phyloP scores from a whole-genome alignment of 345 rosid genomes.

The Rhizophora mangle region DNA sequence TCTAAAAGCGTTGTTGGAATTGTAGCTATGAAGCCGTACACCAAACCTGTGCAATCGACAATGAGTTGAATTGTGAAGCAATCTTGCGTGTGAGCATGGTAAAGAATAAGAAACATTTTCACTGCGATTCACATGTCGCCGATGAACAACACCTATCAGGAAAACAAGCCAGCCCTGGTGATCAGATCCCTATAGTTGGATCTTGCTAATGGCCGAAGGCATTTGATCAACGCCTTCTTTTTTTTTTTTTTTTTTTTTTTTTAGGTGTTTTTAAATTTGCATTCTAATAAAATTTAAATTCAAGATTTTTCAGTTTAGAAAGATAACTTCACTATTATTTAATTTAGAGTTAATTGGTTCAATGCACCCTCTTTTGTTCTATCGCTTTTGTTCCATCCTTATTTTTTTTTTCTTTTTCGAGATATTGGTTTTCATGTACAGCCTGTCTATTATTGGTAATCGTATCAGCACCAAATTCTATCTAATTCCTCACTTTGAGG shows the following conservation, averaged over 20 bases:
- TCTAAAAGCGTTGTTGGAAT: neutral
- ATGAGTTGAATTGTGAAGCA: neutral
- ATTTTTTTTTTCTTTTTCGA: too few relatives aligned
- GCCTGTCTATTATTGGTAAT: too few relatives aligned
- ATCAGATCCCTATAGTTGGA: constrained; percentile 20
- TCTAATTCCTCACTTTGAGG: too few relatives aligned
- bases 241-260: neutral
- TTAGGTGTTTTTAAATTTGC: neutral
- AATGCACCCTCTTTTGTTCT: too few relatives aligned
- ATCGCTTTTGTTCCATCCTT: too few relatives aligned
- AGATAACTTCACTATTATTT: neutral
- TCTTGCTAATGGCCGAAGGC: constrained; percentile 25
- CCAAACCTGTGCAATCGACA: neutral
- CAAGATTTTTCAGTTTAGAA: neutral
- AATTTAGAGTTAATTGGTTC: too few relatives aligned
- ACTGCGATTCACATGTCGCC: neutral
- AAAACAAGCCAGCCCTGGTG: neutral
- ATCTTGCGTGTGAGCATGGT: neutral
- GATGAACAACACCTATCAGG: constrained; percentile 9
- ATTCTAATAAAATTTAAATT: too few relatives aligned
- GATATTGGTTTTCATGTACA: too few relatives aligned
- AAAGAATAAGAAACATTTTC: neutral
- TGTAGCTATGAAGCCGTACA: neutral
- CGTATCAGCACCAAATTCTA: too few relatives aligned
- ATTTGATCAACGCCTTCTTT: constrained; percentile 20